Evolutionary conservation across 2,329 filamentous ascomycete genomes (phyloP).

Genomic region (Triangularia verruculosa): DNA sequence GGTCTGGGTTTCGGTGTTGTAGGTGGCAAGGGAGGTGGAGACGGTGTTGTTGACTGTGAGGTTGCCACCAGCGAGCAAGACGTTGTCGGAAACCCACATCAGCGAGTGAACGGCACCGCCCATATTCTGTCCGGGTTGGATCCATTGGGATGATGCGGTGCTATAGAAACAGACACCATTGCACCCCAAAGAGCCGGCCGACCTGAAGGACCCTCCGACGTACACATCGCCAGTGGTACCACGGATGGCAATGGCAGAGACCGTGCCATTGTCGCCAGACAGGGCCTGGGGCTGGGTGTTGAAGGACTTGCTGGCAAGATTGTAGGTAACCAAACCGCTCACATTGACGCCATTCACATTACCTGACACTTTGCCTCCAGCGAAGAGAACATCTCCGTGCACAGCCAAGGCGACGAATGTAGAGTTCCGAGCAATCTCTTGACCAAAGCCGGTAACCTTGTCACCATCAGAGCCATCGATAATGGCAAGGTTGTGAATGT

Average conservation of each 20-base stretch:
- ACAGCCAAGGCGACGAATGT: constrained; percentile 71
- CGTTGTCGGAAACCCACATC: constrained; percentile 70
- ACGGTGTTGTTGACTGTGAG: constrained; percentile 64
- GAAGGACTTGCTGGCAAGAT: constrained; percentile 65
- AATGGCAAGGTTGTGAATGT: constrained; percentile 76
- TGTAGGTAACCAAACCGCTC: constrained; percentile 75
- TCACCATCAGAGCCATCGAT: constrained; percentile 72
- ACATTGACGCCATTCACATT: constrained; percentile 60
- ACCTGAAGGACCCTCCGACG: constrained; percentile 81
- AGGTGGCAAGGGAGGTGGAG: constrained; percentile 65
- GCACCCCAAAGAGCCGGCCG: constrained; percentile 79
- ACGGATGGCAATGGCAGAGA: constrained; percentile 72
- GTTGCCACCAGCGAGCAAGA: constrained; percentile 74
- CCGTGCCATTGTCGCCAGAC: constrained; percentile 64
- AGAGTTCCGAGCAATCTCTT: constrained; percentile 66
- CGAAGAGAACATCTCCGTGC: constrained; percentile 67
- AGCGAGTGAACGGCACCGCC: constrained; percentile 68
- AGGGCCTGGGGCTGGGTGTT: constrained; percentile 72
- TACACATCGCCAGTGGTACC: constrained; percentile 73
- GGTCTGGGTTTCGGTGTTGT: constrained; percentile 61
- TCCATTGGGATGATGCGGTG: constrained; percentile 71
- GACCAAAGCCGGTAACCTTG: constrained; percentile 65
- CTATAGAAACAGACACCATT: constrained; percentile 79
- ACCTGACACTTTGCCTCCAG: constrained; percentile 77
- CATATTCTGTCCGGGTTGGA: constrained; percentile 69